Evolutionary conservation across 1,284 basidiomycete genomes (phyloP), one percentile per base, ranked within the genome.

Genomic region (Caloboletus firmus): DNA sequence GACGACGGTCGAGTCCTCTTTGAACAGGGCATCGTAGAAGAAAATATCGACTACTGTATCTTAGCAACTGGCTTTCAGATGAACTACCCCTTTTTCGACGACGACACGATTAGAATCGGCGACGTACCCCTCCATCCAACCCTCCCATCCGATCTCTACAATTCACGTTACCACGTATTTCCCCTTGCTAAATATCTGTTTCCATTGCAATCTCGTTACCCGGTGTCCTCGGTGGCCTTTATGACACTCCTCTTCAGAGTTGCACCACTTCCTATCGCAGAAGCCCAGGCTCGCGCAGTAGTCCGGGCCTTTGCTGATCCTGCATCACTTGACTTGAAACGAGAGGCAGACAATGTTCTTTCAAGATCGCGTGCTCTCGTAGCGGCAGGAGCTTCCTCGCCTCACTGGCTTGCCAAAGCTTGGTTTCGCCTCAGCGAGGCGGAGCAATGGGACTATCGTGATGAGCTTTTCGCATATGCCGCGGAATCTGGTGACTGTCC

Each of bases 61-160:
- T 72, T 91, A 11, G 90, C 87, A 2, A 92, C 89, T 7, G 90
- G 89, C 8, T 92, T 87, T 65, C 71, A 85, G 51, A 72, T 80
- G 51, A 70, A 78, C 18, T 83, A 83, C 59, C 83, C 85, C 0
- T 90, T 90, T 72, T 72, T 91, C 46, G 57, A 72, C 3, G 59
- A 67, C 2, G 45, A 54, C 30, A 62, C 59, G 28, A 61, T 76
- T n/a, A 62, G 78, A 31, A 63, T 59, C 3, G 53, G 54, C 2
- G 62, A 63, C 2, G 56, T 76, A 20, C 78, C 80, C 0, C 72
- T 76, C 3, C 67, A 70, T n/a, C 61, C 74, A 12, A 78, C 80
- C 11, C 77, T 80, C 1, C 71, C 83, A 22, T 79, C 80, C 0
- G 69, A 76, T 18, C 67, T 89, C 43, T 77, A 78, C 70, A 89